A percentile compares a stretch with the other conserved stretches of the same genome.
These are phyloP conservation scores for Phytophthora citrophthora DNA, from an alignment of 352 stramenopile genomes.

Conservation along the genomic window DNA sequence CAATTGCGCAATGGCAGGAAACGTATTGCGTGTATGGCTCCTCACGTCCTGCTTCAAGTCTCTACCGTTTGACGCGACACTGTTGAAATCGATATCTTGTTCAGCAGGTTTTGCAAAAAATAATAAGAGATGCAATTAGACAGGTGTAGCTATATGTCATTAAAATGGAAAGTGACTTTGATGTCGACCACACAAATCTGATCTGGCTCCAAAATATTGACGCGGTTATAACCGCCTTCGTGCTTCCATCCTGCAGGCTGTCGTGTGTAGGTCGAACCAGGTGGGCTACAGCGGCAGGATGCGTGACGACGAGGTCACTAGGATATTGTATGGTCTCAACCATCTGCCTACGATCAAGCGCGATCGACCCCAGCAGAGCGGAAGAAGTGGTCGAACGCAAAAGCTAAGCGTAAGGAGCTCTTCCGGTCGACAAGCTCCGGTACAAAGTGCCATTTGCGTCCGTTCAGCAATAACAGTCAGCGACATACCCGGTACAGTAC, in stretches of 20 bases:
- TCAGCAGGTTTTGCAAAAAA: neutral
- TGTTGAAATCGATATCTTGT: conserved; percentile 14
- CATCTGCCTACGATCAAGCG: conserved; percentile 23
- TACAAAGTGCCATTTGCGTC: conserved; percentile 31
- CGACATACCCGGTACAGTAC: conserved; percentile 8
- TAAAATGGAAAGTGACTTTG: too few relatives aligned
- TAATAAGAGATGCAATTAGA: neutral
- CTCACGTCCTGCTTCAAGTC: conserved; percentile 13
- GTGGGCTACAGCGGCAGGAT: conserved; percentile 12
- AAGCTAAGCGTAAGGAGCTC: conserved; percentile 1
- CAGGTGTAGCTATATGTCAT: neutral
- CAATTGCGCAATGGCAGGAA: conserved; percentile 10
- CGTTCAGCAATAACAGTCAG: conserved; percentile 20
- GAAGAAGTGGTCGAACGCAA: conserved; percentile 11
- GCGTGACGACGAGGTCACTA: conserved; percentile 18
- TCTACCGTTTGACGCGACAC: conserved; percentile 19
- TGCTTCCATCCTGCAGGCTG: neutral
- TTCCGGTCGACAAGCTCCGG: neutral
- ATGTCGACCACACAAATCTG: neutral
- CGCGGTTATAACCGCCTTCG: conserved; percentile 1
- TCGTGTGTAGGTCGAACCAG: neutral
- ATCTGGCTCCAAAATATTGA: conserved; percentile 7
- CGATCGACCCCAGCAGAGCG: conserved; percentile 18
- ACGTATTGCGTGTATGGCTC: conserved; percentile 15
- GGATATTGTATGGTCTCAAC: conserved; percentile 15